Evolutionary conservation across 2,329 filamentous ascomycete genomes (phyloP).

Genomic region (Calonectria hawksworthii): DNA sequence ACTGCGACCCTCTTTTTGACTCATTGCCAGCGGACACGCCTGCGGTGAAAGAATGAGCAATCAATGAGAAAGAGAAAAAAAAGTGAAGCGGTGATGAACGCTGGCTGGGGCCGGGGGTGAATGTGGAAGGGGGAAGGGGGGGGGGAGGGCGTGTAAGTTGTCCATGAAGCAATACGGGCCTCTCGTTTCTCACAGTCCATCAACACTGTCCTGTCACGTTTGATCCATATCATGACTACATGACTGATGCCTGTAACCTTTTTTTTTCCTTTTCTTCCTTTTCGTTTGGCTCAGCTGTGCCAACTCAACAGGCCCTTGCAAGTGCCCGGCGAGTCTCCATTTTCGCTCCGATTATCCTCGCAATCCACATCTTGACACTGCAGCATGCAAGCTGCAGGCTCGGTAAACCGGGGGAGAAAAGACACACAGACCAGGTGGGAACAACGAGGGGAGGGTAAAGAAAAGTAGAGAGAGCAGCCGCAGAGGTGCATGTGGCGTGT

Average conservation of each 20-base stretch:
- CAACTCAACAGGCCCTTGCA: conserved; percentile 16
- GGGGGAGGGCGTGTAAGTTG: conserved; percentile 15
- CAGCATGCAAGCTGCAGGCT: conserved; percentile 5
- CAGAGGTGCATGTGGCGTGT: neutral
- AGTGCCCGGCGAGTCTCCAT: conserved; percentile 1
- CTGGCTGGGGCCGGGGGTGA: neutral
- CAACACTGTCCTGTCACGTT: conserved; percentile 12
- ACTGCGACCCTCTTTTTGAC: conserved; percentile 17
- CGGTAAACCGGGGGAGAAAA: conserved; percentile 6
- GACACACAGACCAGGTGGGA: conserved; percentile 2
- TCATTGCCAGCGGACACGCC: conserved; percentile 8
- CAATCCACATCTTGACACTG: conserved; percentile 7
- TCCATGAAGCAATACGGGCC: conserved; percentile 1
- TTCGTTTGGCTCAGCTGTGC: neutral
- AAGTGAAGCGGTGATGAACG: conserved; percentile 18
- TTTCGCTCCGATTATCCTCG: conserved; percentile 5
- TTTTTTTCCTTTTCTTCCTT: neutral
- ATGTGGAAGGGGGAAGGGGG: neutral
- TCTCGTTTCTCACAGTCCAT: conserved; percentile 16
- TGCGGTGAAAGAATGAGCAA: conserved; percentile 9
- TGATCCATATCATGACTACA: neutral
- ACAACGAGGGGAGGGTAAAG: neutral
- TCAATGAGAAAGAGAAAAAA: neutral
- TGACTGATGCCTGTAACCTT: neutral
- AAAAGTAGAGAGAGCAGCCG: too few relatives aligned